phyloP scores from a whole-genome alignment of 2,329 filamentous ascomycete genomes.

The Neopestalotiopsis sp. region DNA sequence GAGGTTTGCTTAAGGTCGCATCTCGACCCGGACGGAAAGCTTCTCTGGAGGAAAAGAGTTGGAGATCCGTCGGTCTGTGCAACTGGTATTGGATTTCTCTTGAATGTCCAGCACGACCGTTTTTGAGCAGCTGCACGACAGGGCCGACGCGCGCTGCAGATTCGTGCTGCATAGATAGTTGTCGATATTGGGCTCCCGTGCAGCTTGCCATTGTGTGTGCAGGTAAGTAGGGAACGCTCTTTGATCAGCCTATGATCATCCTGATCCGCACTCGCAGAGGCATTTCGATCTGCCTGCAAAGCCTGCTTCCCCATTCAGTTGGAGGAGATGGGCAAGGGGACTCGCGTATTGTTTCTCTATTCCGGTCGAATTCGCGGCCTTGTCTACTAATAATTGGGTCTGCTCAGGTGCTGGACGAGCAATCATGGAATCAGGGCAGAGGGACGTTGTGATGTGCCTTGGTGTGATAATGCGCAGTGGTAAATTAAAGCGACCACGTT shows the following conservation, averaged over 20 bases:
- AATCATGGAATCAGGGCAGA: too few species aligned
- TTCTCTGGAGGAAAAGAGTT: not conserved
- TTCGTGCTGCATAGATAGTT: not conserved
- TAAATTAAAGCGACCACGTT: slow-evolving; percentile 11
- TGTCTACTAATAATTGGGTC: not conserved
- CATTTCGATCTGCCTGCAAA: not conserved
- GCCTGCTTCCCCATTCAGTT: not conserved
- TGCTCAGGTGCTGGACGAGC: not conserved
- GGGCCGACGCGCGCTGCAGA: not conserved
- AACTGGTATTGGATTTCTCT: not conserved
- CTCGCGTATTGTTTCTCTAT: slow-evolving; percentile 4
- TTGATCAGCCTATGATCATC: not conserved
- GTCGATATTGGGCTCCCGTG: not conserved
- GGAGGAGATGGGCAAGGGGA: not conserved
- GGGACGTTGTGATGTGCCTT: slow-evolving; percentile 4
- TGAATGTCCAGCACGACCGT: not conserved
- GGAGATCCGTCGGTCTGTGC: not conserved
- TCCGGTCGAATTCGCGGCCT: slow-evolving; percentile 9
- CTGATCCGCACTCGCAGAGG: not conserved
- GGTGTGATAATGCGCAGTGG: slow-evolving; percentile 12
- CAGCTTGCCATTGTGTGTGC: not conserved
- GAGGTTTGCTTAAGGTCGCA: not conserved
- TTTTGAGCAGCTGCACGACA: not conserved
- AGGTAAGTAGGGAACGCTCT: not conserved
- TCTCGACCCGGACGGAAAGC: not conserved